These are phyloP conservation scores for Xerocomus potaroensis DNA, from an alignment of 768 basidiomycete genomes.

Conservation along the genomic window DNA sequence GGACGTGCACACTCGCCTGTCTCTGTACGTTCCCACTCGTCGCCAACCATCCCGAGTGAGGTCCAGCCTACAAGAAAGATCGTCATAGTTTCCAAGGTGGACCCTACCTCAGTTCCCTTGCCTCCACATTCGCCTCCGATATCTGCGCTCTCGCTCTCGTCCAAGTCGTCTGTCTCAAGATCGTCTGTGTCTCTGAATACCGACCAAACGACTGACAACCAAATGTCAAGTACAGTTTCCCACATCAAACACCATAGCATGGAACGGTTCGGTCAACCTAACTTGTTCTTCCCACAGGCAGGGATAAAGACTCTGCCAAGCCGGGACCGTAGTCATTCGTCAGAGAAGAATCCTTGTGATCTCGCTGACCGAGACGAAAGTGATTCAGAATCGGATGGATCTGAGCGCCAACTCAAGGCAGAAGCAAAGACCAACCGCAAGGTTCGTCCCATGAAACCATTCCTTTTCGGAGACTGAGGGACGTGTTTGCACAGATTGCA, in stretches of 20 bases:
- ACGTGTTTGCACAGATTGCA: constrained; percentile 58
- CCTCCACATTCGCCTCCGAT: constrained; percentile 68
- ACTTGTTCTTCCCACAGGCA: constrained; percentile 9
- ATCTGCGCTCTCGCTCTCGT: constrained; percentile 73
- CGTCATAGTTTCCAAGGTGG: constrained; percentile 36
- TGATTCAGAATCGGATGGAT: constrained; percentile 31
- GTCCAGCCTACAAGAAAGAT: constrained; percentile 12
- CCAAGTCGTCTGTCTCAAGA: constrained; percentile 61
- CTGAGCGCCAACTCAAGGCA: constrained; percentile 55
- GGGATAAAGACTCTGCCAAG: constrained; percentile 9
- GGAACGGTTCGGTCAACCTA: constrained; percentile 16
- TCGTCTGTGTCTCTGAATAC: constrained; percentile 42
- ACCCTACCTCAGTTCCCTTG: constrained; percentile 54
- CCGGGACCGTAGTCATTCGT: constrained; percentile 22
- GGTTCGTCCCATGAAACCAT: constrained; percentile 40
- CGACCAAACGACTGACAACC: constrained; percentile 37
- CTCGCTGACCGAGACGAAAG: constrained; percentile 30
- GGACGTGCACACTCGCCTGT: constrained; percentile 34
- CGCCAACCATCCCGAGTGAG: constrained; percentile 26
- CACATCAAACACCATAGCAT: constrained; percentile 37
- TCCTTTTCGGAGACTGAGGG: not conserved
- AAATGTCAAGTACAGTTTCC: constrained; percentile 40
- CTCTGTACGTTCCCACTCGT: constrained; percentile 31
- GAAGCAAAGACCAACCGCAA: constrained; percentile 86
- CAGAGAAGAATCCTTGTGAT: constrained; percentile 12